phyloP scores from a whole-genome alignment of 2,329 filamentous ascomycete species.

The Claviceps sp. region DNA sequence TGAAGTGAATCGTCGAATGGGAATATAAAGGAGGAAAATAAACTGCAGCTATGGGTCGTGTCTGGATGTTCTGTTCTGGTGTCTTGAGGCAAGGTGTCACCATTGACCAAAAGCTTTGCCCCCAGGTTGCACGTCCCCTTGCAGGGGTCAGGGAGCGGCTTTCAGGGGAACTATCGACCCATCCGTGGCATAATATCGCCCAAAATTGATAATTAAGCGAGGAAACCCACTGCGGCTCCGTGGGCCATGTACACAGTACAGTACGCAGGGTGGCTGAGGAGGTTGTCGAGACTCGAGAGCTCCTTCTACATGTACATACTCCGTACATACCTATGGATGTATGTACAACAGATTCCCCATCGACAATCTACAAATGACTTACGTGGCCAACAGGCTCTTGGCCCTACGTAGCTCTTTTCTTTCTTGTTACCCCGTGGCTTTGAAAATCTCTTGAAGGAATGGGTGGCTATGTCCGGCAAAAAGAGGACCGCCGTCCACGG shows the following conservation, averaged over 20 bases:
- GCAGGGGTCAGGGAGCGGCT: not conserved
- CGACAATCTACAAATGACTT: too few relatives aligned
- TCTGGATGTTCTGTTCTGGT: conserved; percentile 7
- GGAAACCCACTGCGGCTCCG: not conserved
- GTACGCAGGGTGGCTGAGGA: not conserved
- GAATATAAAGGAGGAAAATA: too few relatives aligned
- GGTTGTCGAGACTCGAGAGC: not conserved
- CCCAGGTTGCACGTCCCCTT: not conserved
- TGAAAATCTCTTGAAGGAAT: not conserved
- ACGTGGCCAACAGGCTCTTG: too few relatives aligned
- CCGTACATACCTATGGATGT: too few relatives aligned
- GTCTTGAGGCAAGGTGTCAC: conserved; percentile 22
- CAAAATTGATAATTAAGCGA: conserved; percentile 5
- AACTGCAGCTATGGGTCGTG: conserved; percentile 8
- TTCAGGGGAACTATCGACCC: not conserved
- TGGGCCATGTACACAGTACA: not conserved
- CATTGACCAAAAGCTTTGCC: conserved; percentile 3
- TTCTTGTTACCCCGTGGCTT: not conserved
- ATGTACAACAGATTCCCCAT: too few relatives aligned
- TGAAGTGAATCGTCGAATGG: not conserved
- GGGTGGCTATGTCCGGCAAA: not conserved
- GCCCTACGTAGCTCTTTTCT: not conserved
- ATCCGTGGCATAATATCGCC: not conserved
- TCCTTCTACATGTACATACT: not conserved
- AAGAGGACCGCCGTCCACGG: not conserved